Percentiles rank a stretch among this genome's conserved stretches.
Evolutionary conservation across 495 filamentous ascomycete genomes (phyloP).

Genomic region (Sordaria brevicollis): DNA sequence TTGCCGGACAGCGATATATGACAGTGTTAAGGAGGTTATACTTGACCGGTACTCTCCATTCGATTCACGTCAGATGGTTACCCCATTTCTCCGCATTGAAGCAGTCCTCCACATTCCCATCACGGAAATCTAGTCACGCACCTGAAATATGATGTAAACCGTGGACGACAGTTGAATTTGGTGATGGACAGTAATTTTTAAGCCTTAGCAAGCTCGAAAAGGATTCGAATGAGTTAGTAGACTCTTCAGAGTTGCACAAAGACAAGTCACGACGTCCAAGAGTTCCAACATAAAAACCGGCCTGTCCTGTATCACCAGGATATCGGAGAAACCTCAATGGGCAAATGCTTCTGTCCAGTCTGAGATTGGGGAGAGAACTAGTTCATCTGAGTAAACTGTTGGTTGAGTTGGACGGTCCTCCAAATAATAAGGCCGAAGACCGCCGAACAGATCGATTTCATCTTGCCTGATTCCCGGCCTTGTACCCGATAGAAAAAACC

Average conservation of each 20-base stretch:
- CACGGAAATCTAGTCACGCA: neutral
- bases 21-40: neutral
- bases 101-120: neutral
- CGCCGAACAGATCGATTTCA: neutral
- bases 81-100: neutral
- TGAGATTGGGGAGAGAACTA: neutral
- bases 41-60: neutral
- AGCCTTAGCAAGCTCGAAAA: neutral
- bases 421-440: neutral
- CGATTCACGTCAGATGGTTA: neutral
- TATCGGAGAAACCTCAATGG: neutral
- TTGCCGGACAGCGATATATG: neutral
- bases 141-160: neutral
- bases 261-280: neutral
- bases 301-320: neutral
- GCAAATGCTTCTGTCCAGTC: neutral
- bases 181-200: neutral
- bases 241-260: neutral
- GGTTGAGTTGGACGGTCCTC: neutral
- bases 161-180: too few species aligned
- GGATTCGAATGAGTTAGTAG: neutral
- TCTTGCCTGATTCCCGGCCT: neutral
- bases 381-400: neutral
- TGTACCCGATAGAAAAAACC: neutral
- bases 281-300: neutral